Evolutionary conservation across 805 yeast genomes (phyloP).

Genomic region (Cyberlindnera maritima): DNA sequence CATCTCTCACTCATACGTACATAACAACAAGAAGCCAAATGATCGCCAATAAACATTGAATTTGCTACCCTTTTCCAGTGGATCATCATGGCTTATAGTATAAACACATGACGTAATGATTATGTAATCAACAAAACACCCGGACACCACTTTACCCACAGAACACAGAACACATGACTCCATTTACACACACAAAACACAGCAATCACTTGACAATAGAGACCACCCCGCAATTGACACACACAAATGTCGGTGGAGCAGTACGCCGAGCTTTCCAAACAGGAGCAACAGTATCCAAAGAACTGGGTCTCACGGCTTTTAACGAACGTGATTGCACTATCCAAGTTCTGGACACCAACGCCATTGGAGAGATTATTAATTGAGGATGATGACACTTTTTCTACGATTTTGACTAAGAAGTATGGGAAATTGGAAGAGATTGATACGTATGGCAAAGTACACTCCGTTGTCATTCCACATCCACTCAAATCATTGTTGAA

Average conservation of each 20-base stretch:
- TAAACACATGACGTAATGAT: background rate
- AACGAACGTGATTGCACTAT: background rate
- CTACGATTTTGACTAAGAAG: conserved; percentile 10
- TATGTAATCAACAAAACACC: background rate
- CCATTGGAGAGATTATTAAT: conserved; percentile 18
- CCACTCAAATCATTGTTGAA: conserved; percentile 11
- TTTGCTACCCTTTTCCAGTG: too few species aligned
- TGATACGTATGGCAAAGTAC: conserved; percentile 16
- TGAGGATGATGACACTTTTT: conserved; percentile 20
- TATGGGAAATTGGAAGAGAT: conserved; percentile 10
- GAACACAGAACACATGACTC: too few species aligned
- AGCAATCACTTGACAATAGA: too few species aligned
- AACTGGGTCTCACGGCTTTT: background rate
- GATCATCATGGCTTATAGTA: too few species aligned
- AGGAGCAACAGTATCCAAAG: conserved; percentile 17
- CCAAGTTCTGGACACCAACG: conserved; percentile 8
- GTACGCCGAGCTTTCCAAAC: conserved; percentile 18
- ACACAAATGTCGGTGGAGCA: conserved; percentile 14
- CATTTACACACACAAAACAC: too few species aligned
- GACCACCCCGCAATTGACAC: background rate
- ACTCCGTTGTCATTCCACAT: conserved; percentile 16
- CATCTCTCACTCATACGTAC: too few species aligned
- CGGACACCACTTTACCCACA: background rate
- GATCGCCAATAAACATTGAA: too few species aligned
- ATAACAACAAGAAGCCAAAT: too few species aligned